Evolutionary conservation across 345 rosid genomes (phyloP).

Genomic region (Eucalyptus brandiana): DNA sequence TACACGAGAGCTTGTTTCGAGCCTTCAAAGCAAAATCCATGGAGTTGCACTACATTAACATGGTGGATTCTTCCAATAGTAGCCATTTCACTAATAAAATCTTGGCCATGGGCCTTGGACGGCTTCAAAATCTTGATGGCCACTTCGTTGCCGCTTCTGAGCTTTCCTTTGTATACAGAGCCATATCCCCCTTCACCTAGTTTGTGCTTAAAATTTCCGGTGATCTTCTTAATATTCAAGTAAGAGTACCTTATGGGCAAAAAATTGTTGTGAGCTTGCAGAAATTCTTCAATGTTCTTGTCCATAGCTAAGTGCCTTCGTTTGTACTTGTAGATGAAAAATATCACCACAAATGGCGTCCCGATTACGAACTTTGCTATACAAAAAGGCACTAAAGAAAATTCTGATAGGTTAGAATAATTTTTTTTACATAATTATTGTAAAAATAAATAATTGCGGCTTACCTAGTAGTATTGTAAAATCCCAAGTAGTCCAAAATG

Average conservation of each 20-base stretch:
- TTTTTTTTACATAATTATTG: not conserved
- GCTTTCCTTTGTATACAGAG: not conserved
- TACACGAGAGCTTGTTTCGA: not conserved
- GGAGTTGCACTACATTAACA: not conserved
- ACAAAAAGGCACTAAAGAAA: not conserved
- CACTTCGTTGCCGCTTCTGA: not conserved
- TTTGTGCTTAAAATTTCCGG: not conserved
- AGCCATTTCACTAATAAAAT: not conserved
- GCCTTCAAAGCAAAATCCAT: not conserved
- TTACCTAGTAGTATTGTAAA: not conserved
- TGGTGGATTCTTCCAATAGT: not conserved
- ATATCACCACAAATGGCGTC: not conserved
- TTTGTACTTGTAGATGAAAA: not conserved
- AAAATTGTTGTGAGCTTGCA: not conserved
- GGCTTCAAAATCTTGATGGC: not conserved
- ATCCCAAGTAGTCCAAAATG: not conserved
- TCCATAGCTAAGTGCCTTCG: not conserved
- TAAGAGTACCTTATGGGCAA: not conserved
- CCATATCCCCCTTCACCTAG: not conserved
- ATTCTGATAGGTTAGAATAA: not conserved
- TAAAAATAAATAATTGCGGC: not conserved
- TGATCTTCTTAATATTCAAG: not conserved
- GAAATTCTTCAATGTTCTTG: not conserved
- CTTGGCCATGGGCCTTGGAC: not conserved
- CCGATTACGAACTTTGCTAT: not conserved